phyloP scores from a whole-genome alignment of 1,139 yeast species.

The Kazachstania sp. region DNA sequence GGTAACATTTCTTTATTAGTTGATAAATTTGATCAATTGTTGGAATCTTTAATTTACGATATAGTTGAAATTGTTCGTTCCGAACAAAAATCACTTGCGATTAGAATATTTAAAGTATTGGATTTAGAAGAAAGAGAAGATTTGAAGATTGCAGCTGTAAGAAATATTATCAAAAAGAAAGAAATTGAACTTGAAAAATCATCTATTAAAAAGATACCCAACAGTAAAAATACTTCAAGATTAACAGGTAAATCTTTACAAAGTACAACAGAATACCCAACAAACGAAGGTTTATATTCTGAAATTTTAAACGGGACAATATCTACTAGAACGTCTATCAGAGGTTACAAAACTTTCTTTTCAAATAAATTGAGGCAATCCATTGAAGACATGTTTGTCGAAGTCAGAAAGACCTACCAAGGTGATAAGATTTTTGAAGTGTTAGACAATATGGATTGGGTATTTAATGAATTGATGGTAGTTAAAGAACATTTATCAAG shows the following conservation, averaged over 20 bases:
- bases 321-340: conserved; percentile 38
- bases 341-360: conserved; percentile 63
- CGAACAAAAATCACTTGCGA: conserved; percentile 59
- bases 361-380: conserved; percentile 52
- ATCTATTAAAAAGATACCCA: conserved; percentile 25
- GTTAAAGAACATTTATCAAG: conserved; percentile 51
- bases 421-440: conserved; percentile 45
- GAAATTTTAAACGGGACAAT: conserved; percentile 34
- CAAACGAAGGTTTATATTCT: conserved; percentile 26
- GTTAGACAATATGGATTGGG: conserved; percentile 70
- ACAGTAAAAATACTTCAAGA: conserved; percentile 11
- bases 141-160: conserved; percentile 46
- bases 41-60: conserved; percentile 52
- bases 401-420: conserved; percentile 52
- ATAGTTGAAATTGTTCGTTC: conserved; percentile 63
- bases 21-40: conserved; percentile 56
- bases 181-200: conserved; percentile 29
- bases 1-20: conserved; percentile 39
- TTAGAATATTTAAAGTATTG: conserved; percentile 64
- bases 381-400: conserved; percentile 56
- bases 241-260: conserved; percentile 6
- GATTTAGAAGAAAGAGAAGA: conserved; percentile 80
- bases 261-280: conserved; percentile 20
- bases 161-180: conserved; percentile 36
- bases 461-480: conserved; percentile 67